These are phyloP conservation scores for Meyerozyma carpophila DNA, from an alignment of 1,139 yeast genomes.

Conservation along the genomic window DNA sequence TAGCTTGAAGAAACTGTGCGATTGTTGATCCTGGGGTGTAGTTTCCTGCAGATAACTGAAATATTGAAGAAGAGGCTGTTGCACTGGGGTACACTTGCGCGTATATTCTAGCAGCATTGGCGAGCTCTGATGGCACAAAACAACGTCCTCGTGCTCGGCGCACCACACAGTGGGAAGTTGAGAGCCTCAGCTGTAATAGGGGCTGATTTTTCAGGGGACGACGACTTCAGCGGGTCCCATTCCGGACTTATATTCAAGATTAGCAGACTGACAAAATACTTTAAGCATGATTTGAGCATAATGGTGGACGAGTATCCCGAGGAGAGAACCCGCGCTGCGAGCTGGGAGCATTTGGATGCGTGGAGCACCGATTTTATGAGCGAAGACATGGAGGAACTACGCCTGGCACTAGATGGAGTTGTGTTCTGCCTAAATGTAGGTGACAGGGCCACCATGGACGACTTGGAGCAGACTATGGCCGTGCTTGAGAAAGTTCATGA, in stretches of 20 bases:
- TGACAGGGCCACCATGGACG: slow-evolving; percentile 3
- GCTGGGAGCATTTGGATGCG: slow-evolving; percentile 8
- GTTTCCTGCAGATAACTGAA: not conserved
- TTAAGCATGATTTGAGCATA: slow-evolving; percentile 21
- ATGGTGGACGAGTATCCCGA: slow-evolving; percentile 38
- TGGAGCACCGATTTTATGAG: slow-evolving; percentile 30
- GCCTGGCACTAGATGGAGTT: slow-evolving; percentile 35
- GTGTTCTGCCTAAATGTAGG: slow-evolving; percentile 28
- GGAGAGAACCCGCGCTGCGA: slow-evolving; percentile 4
- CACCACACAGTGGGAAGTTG: slow-evolving; percentile 34
- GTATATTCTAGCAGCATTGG: not conserved
- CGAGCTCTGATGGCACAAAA: slow-evolving; percentile 17
- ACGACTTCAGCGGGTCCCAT: slow-evolving; percentile 19
- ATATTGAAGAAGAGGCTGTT: not conserved
- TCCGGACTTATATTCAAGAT: slow-evolving; percentile 33
- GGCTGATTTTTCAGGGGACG: slow-evolving; percentile 4
- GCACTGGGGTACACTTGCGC: not conserved
- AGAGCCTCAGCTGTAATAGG: slow-evolving; percentile 16
- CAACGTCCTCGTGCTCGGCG: slow-evolving; percentile 35
- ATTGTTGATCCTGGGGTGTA: not conserved
- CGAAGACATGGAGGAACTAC: slow-evolving; percentile 29
- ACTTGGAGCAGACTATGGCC: not conserved
- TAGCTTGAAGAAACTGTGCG: not conserved
- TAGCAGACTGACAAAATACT: slow-evolving; percentile 29
- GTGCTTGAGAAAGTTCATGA: not conserved